Conservation (phyloP, 805 yeast species). For the Saccharomyces eubayanus region DNA sequence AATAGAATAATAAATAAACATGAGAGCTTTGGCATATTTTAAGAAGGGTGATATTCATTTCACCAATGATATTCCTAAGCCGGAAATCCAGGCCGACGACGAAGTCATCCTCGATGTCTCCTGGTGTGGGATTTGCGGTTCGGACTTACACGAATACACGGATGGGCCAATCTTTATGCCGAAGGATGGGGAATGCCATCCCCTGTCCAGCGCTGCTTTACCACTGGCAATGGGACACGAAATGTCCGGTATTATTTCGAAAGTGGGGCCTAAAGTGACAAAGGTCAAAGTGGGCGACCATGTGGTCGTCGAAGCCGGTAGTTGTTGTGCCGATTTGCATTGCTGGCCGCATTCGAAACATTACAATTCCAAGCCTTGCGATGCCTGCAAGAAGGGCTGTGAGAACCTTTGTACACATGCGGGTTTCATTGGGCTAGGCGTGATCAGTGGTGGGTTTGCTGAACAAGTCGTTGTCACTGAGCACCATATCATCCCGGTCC, state of each 20-base stretch:
- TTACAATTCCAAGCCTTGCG: conserved; percentile 5
- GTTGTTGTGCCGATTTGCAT: conserved; percentile 42
- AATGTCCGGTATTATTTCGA: conserved; percentile 38
- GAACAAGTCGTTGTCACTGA: conserved; percentile 40
- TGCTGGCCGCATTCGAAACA: conserved; percentile 33
- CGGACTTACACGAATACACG: conserved; percentile 48
- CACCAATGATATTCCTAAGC: conserved; percentile 31
- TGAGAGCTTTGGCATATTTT: conserved; percentile 42
- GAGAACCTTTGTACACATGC: conserved; percentile 46
- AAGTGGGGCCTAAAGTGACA: conserved; percentile 40
- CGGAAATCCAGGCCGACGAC: conserved; percentile 28
- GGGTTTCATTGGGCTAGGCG: conserved; percentile 49
- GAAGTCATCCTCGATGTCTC: conserved; percentile 37
- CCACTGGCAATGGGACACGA: conserved; percentile 50
- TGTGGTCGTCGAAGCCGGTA: conserved; percentile 56
- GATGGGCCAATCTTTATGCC: conserved; percentile 54
- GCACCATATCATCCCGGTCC: conserved; percentile 35
- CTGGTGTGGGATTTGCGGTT: conserved; percentile 55
- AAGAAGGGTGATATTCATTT: conserved; percentile 39
- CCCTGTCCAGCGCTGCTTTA: conserved; percentile 33
- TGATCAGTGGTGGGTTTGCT: conserved; percentile 47
- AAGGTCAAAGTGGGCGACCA: conserved; percentile 45
- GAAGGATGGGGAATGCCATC: conserved; percentile 30
- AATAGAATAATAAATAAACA: conserved; percentile 7
- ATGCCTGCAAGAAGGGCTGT: conserved; percentile 38